Evolutionary conservation across 1,284 basidiomycete species (phyloP).

Genomic region (Trichosporon faecale): DNA sequence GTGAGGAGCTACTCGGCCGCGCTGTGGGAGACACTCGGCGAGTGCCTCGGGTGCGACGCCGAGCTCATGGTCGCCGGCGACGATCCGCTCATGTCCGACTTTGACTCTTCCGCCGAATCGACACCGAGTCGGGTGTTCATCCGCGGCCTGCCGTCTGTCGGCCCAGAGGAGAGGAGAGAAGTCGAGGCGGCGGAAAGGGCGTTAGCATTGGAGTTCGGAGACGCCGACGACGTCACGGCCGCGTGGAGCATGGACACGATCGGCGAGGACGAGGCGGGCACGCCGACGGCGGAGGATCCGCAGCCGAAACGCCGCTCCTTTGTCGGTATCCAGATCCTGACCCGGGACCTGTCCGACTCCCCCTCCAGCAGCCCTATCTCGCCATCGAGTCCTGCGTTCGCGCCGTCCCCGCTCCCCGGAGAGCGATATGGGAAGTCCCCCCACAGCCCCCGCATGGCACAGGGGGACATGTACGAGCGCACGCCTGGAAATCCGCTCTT

Average conservation of each 20-base stretch:
- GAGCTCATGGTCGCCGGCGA: conserved; percentile 48
- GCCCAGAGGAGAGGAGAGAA: conserved; percentile 29
- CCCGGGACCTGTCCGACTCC: not conserved
- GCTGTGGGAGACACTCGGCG: conserved; percentile 49
- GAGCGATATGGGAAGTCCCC: conserved; percentile 23
- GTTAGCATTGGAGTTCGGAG: conserved; percentile 32
- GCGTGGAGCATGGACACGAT: conserved; percentile 27
- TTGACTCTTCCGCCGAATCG: not conserved
- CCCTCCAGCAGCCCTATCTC: conserved; percentile 2
- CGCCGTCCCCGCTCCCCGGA: not conserved
- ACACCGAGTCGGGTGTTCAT: conserved; percentile 42
- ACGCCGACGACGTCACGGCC: conserved; percentile 28
- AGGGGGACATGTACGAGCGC: conserved; percentile 34
- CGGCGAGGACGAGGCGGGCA: conserved; percentile 28
- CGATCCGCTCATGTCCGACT: conserved; percentile 19
- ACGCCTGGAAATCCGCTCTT: conserved; percentile 48
- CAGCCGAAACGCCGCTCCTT: conserved; percentile 11
- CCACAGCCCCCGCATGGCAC: not conserved
- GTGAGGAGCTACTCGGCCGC: conserved; percentile 40
- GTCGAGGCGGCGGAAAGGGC: conserved; percentile 20
- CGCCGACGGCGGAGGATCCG: not conserved
- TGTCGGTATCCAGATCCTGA: conserved; percentile 14
- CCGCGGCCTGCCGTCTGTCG: conserved; percentile 39
- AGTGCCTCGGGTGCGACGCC: conserved; percentile 49
- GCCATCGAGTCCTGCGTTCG: not conserved